These are phyloP conservation scores for Xylariaceae sp. DNA, from an alignment of 2,329 filamentous ascomycete genomes.

Conservation along the genomic window DNA sequence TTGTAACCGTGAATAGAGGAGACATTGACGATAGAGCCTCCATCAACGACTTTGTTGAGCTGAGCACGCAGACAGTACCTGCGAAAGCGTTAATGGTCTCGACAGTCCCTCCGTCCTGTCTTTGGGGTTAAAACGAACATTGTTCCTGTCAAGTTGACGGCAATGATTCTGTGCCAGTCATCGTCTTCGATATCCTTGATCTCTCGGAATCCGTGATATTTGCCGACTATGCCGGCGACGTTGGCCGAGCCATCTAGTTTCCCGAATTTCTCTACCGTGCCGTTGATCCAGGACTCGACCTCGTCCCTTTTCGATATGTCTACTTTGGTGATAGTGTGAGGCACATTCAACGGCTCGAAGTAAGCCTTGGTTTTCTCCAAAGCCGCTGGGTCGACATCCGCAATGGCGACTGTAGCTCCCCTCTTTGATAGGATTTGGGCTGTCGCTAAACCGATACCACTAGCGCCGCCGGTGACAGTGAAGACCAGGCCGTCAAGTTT, in stretches of 20 bases:
- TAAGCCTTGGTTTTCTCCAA: conserved; percentile 25
- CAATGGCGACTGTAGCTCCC: conserved; percentile 29
- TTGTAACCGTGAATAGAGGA: conserved; percentile 49
- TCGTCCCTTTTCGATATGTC: conserved; percentile 45
- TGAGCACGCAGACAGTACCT: conserved; percentile 44
- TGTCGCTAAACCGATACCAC: conserved; percentile 33
- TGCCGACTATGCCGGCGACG: conserved; percentile 48
- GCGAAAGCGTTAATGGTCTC: conserved; percentile 8
- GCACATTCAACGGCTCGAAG: conserved; percentile 23
- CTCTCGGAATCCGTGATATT: conserved; percentile 37
- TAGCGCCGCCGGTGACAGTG: conserved; percentile 40
- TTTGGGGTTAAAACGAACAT: conserved; percentile 31
- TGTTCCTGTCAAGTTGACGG: conserved; percentile 47
- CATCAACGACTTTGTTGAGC: conserved; percentile 41
- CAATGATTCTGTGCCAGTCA: conserved; percentile 47
- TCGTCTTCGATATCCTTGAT: conserved; percentile 43
- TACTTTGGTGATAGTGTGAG: conserved; percentile 37
- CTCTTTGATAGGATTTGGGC: conserved; percentile 28
- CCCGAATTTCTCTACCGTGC: conserved; percentile 45
- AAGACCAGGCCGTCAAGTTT: conserved; percentile 33
- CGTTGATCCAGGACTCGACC: conserved; percentile 49
- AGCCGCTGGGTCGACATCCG: conserved; percentile 27
- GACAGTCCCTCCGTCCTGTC: background rate
- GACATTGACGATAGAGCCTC: conserved; percentile 58
- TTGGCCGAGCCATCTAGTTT: conserved; percentile 54